Percentiles rank a stretch among this genome's conserved stretches.
Evolutionary conservation across 257 asterid genomes (phyloP).

Genomic region (Ilex asprella): DNA sequence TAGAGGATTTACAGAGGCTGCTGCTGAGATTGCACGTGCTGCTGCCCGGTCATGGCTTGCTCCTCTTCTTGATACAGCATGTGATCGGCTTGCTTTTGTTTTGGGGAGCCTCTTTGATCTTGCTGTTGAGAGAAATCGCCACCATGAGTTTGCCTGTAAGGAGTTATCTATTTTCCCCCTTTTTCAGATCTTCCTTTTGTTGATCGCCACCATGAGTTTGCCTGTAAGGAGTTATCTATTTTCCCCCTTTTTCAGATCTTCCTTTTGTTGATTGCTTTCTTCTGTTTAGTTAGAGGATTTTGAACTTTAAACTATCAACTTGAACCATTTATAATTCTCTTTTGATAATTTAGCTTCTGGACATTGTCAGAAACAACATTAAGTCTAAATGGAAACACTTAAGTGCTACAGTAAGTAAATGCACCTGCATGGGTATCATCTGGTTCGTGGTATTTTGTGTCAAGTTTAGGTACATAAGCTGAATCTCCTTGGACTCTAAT

Average conservation of each 20-base stretch:
- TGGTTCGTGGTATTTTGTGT: no score
- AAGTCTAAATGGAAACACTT: neutral
- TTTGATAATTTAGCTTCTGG: no score
- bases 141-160: slow-evolving; percentile 48
- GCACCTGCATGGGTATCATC: no score
- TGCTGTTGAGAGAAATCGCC: slow-evolving; percentile 69
- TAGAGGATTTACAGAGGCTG: slow-evolving; percentile 88
- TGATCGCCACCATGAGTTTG: slow-evolving; percentile 25
- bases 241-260: slow-evolving; percentile 1
- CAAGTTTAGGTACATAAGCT: no score
- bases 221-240: slow-evolving; percentile 30
- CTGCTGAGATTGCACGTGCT: slow-evolving; percentile 96
- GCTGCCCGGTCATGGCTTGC: slow-evolving; percentile 95
- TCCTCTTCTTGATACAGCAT: slow-evolving; percentile 92
- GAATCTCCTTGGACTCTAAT: no score
- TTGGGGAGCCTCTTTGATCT: slow-evolving; percentile 76
- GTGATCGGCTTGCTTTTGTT: slow-evolving; percentile 86
- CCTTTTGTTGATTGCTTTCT: slow-evolving; percentile 8
- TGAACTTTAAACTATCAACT: no score
- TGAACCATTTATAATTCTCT: no score
- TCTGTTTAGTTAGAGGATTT: neutral
- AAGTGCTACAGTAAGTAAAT: no score
- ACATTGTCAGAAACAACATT: no score
- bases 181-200: slow-evolving; percentile 4
- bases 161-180: neutral